A percentile compares a stretch with the other conserved stretches of the same genome.
Conservation (phyloP, 176 grass and related monocot genomes). For the Cocos nucifera region DNA sequence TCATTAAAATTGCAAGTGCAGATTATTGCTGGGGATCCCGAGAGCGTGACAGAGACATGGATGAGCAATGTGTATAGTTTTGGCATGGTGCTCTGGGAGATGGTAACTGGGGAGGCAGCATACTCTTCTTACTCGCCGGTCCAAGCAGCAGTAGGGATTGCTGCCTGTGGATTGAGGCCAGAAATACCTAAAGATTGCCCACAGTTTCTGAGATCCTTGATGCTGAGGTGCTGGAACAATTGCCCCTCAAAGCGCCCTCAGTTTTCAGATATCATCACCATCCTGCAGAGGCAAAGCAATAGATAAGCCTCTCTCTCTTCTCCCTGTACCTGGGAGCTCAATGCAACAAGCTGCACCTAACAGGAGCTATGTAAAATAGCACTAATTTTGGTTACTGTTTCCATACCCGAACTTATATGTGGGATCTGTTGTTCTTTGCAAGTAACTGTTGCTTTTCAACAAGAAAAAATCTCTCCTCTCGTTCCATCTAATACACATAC, state of each 20-base stretch:
- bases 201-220: constrained; percentile 63
- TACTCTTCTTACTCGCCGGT: constrained; percentile 94
- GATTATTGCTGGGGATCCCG: constrained; percentile 92
- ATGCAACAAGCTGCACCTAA: no score
- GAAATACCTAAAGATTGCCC: constrained; percentile 85
- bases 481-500: no score
- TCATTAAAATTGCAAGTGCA: constrained; percentile 6
- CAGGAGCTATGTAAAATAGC: no score
- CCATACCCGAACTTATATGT: no score
- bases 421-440: no score
- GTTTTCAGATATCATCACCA: constrained; percentile 71
- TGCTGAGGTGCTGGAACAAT: constrained; percentile 87
- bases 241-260: constrained; percentile 69
- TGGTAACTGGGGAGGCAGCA: constrained; percentile 79
- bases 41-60: constrained; percentile 71
- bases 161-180: constrained; percentile 76
- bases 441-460: no score
- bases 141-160: constrained; percentile 91
- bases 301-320: constrained; percentile 30
- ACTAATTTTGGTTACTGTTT: no score
- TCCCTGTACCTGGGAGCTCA: constrained; percentile 1
- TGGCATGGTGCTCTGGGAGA: constrained; percentile 94
- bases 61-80: constrained; percentile 99
- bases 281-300: constrained; percentile 69
- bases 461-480: no score